Conservation (phyloP, 306 rosid species). For the Geum urbanum region DNA sequence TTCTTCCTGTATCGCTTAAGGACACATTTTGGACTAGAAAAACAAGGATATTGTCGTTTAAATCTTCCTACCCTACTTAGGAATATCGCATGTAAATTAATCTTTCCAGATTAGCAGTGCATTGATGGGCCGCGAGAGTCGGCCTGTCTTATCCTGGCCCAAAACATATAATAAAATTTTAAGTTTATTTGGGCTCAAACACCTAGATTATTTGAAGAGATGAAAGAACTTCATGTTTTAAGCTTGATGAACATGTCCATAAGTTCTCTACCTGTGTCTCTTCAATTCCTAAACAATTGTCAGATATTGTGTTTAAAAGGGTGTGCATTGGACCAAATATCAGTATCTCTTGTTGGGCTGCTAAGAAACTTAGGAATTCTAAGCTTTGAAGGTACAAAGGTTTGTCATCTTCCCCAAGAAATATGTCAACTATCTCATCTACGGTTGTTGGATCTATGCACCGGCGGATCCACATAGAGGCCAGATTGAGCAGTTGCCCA, state of each 20-base stretch:
- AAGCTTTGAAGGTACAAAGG: fast-evolving
- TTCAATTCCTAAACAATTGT: slow-evolving; percentile 7
- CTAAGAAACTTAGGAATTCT: slow-evolving; percentile 14
- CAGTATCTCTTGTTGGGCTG: background rate
- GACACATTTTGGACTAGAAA: too few relatives aligned
- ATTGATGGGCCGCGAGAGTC: too few relatives aligned
- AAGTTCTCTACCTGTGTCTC: slow-evolving; percentile 11
- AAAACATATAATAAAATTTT: too few relatives aligned
- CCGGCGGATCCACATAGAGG: too few relatives aligned
- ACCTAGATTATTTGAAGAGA: background rate
- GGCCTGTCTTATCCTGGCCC: too few relatives aligned
- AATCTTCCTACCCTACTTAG: too few relatives aligned
- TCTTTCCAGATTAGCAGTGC: too few relatives aligned
- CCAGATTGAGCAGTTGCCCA: too few relatives aligned
- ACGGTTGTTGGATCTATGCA: slow-evolving; percentile 6
- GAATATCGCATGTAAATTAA: too few relatives aligned
- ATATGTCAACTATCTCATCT: background rate
- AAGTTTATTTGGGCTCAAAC: too few relatives aligned
- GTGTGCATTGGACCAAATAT: background rate
- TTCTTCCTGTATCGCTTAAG: too few relatives aligned
- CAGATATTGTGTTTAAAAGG: background rate
- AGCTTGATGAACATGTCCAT: background rate
- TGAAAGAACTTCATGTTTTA: slow-evolving; percentile 18
- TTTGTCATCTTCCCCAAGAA: background rate
- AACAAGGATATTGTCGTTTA: too few relatives aligned